Percentiles rank a stretch among this genome's conserved stretches.
Conservation (phyloP, 73 alveolate genomes). For the Durusdinium trenchii region DNA sequence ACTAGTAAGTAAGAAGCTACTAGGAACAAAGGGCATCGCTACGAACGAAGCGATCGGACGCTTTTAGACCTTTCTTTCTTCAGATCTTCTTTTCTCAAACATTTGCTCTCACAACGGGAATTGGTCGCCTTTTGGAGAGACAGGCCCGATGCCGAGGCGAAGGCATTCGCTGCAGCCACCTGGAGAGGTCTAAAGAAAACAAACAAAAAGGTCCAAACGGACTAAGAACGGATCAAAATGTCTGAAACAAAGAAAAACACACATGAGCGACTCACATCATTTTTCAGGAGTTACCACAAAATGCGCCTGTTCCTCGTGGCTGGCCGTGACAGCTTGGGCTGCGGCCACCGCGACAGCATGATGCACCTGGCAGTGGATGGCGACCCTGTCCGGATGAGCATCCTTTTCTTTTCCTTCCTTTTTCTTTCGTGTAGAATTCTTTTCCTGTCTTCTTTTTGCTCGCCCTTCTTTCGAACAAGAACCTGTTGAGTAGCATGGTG, state of each 20-base stretch:
- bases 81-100: no score
- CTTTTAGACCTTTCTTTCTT: no score
- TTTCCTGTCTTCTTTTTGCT: no score
- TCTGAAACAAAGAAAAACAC: no score
- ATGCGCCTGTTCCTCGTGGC: slow-evolving; percentile 66
- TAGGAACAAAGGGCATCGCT: no score
- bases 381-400: neutral
- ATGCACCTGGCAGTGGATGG: neutral
- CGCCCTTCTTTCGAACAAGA: no score
- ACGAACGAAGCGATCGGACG: no score
- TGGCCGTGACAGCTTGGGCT: slow-evolving; percentile 26
- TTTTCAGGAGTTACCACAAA: neutral
- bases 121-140: neutral
- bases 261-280: neutral
- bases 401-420: neutral
- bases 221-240: neutral
- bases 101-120: no score
- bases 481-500: no score
- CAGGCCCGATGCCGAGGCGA: slow-evolving; percentile 33
- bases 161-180: slow-evolving; percentile 76
- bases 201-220: neutral
- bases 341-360: slow-evolving; percentile 68
- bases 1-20: no score
- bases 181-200: neutral
- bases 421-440: no score